A percentile compares a stretch with the other conserved stretches of the same genome.
Conservation (phyloP, 2,329 filamentous ascomycete genomes). For the Gnomoniopsis smithogilvyi region DNA sequence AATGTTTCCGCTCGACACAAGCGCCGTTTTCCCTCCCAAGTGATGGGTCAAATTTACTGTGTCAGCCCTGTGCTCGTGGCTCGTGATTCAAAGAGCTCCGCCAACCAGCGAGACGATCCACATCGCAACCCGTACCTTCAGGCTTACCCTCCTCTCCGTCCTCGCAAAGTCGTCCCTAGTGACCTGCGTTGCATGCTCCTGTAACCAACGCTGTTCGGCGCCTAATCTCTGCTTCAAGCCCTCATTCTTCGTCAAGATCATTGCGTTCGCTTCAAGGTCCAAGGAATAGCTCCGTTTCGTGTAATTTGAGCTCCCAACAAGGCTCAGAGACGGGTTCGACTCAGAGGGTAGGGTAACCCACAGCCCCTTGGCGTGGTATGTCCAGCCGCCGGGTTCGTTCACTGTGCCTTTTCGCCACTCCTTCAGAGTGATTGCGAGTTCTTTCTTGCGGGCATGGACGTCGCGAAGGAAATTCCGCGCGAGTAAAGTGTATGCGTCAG, state of each 20-base stretch:
- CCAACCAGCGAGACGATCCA: conserved; percentile 86
- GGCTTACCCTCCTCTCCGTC: conserved; percentile 77
- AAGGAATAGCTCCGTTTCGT: conserved; percentile 90
- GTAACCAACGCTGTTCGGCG: conserved; percentile 76
- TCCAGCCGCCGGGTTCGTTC: conserved; percentile 82
- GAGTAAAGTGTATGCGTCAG: conserved; percentile 87
- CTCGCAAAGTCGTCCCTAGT: conserved; percentile 76
- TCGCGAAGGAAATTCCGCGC: conserved; percentile 74
- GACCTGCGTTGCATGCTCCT: conserved; percentile 67
- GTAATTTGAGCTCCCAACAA: conserved; percentile 93
- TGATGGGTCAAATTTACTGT: not conserved
- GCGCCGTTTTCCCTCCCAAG: no score
- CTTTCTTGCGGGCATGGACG: conserved; percentile 42
- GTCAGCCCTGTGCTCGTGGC: not conserved
- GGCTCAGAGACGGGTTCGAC: conserved; percentile 67
- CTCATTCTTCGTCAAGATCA: conserved; percentile 78
- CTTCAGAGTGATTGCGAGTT: conserved; percentile 65
- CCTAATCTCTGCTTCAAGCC: conserved; percentile 69
- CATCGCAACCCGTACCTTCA: conserved; percentile 87
- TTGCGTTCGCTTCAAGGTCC: conserved; percentile 83
- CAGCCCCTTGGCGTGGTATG: conserved; percentile 94
- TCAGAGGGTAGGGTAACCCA: conserved; percentile 77
- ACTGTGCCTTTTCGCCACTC: conserved; percentile 88
- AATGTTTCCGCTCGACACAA: no score
- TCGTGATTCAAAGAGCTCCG: conserved; percentile 66